Evolutionary conservation across 495 filamentous ascomycete genomes (phyloP).

Genomic region (Penicillium waksmanii): DNA sequence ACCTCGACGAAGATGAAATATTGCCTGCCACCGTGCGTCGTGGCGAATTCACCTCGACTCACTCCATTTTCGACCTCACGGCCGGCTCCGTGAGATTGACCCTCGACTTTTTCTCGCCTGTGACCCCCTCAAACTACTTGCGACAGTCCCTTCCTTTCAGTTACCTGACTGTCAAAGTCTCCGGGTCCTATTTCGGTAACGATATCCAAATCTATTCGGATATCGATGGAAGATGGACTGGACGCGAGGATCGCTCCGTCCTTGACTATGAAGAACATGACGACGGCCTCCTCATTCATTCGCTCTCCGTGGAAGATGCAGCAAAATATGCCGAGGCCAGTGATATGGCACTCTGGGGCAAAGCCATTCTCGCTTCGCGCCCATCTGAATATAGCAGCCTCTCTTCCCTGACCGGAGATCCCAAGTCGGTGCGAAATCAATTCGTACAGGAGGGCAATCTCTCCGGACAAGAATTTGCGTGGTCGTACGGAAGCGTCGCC

Average conservation of each 20-base stretch:
- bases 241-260: slow-evolving; percentile 33
- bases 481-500: slow-evolving; percentile 34
- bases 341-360: slow-evolving; percentile 53
- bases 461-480: slow-evolving; percentile 21
- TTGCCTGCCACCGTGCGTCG: slow-evolving; percentile 41
- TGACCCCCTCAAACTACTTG: slow-evolving; percentile 82
- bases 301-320: slow-evolving; percentile 41
- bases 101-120: slow-evolving; percentile 75
- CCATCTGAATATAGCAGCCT: slow-evolving; percentile 32
- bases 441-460: slow-evolving; percentile 33
- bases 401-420: slow-evolving; percentile 32
- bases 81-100: slow-evolving; percentile 45
- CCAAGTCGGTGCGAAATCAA: slow-evolving; percentile 21
- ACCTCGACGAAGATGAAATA: slow-evolving; percentile 26
- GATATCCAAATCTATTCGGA: slow-evolving; percentile 51
- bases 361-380: slow-evolving; percentile 36
- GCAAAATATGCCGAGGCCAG: slow-evolving; percentile 42
- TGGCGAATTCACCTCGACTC: slow-evolving; percentile 51
- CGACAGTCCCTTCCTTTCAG: slow-evolving; percentile 80
- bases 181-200: slow-evolving; percentile 22
- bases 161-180: slow-evolving; percentile 71
- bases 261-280: slow-evolving; percentile 30
- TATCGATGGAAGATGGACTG: slow-evolving; percentile 56
- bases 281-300: slow-evolving; percentile 30
- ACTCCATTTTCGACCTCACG: slow-evolving; percentile 46